Conservation (phyloP, 305 asterid genomes). For the Vinca major region DNA sequence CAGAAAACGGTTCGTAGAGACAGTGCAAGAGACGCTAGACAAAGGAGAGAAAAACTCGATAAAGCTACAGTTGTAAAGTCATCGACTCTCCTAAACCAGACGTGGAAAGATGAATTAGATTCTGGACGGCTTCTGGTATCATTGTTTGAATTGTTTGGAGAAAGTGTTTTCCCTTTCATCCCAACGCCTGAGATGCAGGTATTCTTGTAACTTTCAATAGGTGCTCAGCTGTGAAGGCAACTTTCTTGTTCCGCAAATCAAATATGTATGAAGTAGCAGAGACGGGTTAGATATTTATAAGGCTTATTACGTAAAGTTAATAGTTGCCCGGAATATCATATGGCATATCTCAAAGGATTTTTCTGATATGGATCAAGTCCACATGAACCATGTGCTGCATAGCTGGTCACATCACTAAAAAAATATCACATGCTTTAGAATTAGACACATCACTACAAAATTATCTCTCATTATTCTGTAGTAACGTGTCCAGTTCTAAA, state of each 20-base stretch:
- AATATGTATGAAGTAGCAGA: neutral
- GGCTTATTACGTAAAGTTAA: no score
- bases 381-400: no score
- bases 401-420: no score
- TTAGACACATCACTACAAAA: no score
- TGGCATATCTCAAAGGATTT: no score
- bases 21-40: neutral
- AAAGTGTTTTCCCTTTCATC: constrained; percentile 14
- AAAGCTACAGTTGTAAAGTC: neutral
- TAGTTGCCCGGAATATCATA: no score
- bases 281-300: neutral
- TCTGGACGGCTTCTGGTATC: constrained; percentile 16
- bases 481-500: no score
- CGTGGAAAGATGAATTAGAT: constrained; percentile 18
- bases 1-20: neutral
- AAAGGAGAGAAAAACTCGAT: neutral
- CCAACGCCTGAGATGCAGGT: constrained; percentile 16
- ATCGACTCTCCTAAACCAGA: constrained; percentile 8
- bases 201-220: constrained; percentile 9
- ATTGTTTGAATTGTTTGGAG: constrained; percentile 19
- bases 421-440: no score
- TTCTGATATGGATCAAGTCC: no score
- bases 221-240: neutral
- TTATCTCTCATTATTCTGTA: no score
- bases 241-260: neutral